Conservation (phyloP, 2,329 filamentous ascomycete species). For the Thielaviopsis euricoi region DNA sequence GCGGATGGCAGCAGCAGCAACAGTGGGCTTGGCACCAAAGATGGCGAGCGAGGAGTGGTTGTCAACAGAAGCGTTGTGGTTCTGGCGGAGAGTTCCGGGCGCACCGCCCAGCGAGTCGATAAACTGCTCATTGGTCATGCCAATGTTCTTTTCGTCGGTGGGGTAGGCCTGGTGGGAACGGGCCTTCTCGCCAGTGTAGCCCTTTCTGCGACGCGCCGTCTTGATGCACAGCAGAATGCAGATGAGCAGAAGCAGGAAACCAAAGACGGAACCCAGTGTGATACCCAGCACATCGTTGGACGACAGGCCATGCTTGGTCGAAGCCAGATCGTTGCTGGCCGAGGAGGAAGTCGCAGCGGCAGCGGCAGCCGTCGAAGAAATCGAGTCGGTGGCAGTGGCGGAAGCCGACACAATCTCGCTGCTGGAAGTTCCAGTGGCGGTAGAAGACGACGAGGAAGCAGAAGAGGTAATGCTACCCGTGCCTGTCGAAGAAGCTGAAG, state of each 20-base stretch:
- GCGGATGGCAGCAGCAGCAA: not conserved
- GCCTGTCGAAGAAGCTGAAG: slow-evolving; percentile 17
- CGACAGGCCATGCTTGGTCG: slow-evolving; percentile 8
- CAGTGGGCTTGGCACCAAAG: slow-evolving; percentile 5
- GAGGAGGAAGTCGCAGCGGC: slow-evolving; percentile 17
- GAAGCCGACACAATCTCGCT: slow-evolving; percentile 17
- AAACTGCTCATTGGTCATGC: slow-evolving; percentile 11
- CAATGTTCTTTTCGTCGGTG: slow-evolving; percentile 8
- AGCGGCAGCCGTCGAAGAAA: slow-evolving; percentile 13
- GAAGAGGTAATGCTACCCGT: slow-evolving; percentile 12
- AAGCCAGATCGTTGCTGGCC: slow-evolving; percentile 1
- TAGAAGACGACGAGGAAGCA: slow-evolving; percentile 13
- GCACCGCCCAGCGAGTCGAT: slow-evolving; percentile 9
- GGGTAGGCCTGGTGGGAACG: slow-evolving; percentile 5
- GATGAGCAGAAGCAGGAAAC: slow-evolving; percentile 48
- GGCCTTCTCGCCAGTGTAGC: slow-evolving; percentile 10
- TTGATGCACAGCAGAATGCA: slow-evolving; percentile 50
- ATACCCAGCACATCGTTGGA: slow-evolving; percentile 56
- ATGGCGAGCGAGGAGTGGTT: slow-evolving; percentile 9
- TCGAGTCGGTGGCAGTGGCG: slow-evolving; percentile 14
- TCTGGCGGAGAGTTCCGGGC: slow-evolving; percentile 23
- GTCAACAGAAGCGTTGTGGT: slow-evolving; percentile 1
- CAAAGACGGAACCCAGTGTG: slow-evolving; percentile 66
- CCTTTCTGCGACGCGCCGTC: slow-evolving; percentile 2
- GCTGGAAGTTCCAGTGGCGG: slow-evolving; percentile 16